phyloP scores from a whole-genome alignment of 2,329 filamentous ascomycete species.

The Penicillium sp. region DNA sequence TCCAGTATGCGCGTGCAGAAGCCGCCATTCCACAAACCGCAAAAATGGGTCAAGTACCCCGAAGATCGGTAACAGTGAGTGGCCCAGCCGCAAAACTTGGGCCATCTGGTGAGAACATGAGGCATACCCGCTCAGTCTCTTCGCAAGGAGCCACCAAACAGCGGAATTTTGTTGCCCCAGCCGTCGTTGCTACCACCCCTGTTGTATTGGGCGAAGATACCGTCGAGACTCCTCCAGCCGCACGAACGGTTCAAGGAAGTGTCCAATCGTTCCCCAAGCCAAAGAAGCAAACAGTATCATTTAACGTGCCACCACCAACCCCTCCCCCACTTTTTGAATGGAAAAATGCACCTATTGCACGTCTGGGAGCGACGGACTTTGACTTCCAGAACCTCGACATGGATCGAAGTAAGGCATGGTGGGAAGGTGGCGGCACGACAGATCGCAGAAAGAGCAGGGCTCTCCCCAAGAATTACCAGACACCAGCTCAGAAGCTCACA shows the following conservation, averaged over 20 bases:
- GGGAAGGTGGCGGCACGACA: constrained; percentile 62
- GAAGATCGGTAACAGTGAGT: constrained; percentile 28
- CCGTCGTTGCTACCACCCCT: neutral
- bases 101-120: neutral
- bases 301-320: constrained; percentile 48
- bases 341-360: constrained; percentile 66
- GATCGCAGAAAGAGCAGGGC: constrained; percentile 50
- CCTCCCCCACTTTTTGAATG: constrained; percentile 59
- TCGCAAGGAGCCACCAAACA: constrained; percentile 8
- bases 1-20: constrained; percentile 22
- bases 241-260: constrained; percentile 20
- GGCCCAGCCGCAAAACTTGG: constrained; percentile 14
- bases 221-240: constrained; percentile 11
- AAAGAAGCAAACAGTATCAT: constrained; percentile 45
- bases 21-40: constrained; percentile 9
- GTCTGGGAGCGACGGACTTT: constrained; percentile 58
- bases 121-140: constrained; percentile 17
- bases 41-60: constrained; percentile 23
- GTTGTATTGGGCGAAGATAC: constrained; percentile 11
- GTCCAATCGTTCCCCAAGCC: constrained; percentile 29
- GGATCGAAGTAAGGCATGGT: constrained; percentile 67
- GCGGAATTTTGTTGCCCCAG: neutral
- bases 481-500: constrained; percentile 34
- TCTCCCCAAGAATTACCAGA: constrained; percentile 37
- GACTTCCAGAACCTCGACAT: constrained; percentile 53